phyloP scores from a whole-genome alignment of 768 basidiomycete genomes.

The Pholiota conissans region DNA sequence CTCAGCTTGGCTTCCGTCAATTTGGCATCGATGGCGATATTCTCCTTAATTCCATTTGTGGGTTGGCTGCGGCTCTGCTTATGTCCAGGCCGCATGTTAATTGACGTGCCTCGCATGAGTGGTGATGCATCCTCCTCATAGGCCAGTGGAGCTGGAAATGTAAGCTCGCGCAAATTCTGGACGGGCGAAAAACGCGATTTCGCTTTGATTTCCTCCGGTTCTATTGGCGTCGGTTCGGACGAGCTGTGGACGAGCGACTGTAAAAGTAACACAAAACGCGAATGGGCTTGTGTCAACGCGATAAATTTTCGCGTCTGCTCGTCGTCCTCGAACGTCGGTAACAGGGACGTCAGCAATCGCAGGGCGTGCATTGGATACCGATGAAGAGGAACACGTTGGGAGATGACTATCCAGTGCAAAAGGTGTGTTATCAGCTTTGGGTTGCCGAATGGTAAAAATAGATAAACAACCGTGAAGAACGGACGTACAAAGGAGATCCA shows the following conservation, averaged over 20 bases:
- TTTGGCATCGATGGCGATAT: not conserved
- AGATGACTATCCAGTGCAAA: slow-evolving; percentile 49
- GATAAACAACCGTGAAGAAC: slow-evolving; percentile 11
- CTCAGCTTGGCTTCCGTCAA: not conserved
- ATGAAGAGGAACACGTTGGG: slow-evolving; percentile 64
- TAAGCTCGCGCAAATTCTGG: slow-evolving; percentile 52
- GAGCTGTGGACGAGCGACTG: slow-evolving; percentile 74
- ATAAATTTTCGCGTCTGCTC: slow-evolving; percentile 37
- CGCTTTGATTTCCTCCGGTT: slow-evolving; percentile 40
- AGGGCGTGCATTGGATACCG: slow-evolving; percentile 72
- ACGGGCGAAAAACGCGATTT: slow-evolving; percentile 28
- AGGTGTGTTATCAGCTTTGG: not conserved
- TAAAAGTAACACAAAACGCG: slow-evolving; percentile 71
- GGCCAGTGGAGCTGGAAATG: slow-evolving; percentile 75
- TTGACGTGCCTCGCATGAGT: slow-evolving; percentile 8
- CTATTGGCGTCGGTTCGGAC: slow-evolving; percentile 41
- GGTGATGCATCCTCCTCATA: slow-evolving; percentile 23
- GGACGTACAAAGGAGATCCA: slow-evolving; percentile 65
- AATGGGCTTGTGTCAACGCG: slow-evolving; percentile 60
- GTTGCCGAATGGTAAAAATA: slow-evolving; percentile 6
- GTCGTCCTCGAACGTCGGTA: slow-evolving; percentile 33
- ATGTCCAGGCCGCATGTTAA: slow-evolving; percentile 20
- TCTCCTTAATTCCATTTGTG: not conserved
- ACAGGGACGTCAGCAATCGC: slow-evolving; percentile 41
- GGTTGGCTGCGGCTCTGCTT: slow-evolving; percentile 17